phyloP scores from a whole-genome alignment of 83 land plant genomes.

The Thuja plicata region DNA sequence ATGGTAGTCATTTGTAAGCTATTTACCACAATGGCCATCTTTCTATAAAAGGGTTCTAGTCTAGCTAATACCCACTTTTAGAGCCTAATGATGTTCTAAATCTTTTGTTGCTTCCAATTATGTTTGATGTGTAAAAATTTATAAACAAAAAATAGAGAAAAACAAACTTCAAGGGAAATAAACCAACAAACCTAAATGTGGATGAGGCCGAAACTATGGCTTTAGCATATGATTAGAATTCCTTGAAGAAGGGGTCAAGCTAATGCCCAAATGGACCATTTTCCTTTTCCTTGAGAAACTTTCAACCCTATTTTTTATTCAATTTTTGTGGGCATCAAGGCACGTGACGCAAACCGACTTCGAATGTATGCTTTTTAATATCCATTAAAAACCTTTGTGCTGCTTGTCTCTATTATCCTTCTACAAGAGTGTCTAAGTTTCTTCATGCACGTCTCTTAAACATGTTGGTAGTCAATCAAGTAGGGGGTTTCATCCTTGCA shows the following conservation, averaged over 20 bases:
- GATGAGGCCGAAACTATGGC: neutral
- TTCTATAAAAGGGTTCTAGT: neutral
- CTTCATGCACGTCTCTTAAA: too few species aligned
- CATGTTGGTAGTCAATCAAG: too few species aligned
- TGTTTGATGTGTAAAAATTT: neutral
- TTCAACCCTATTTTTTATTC: neutral
- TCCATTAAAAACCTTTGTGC: too few species aligned
- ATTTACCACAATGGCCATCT: neutral
- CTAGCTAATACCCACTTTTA: neutral
- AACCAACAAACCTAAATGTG: conserved; percentile 1
- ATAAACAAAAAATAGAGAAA: neutral
- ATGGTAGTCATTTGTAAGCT: neutral
- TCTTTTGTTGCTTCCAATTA: neutral
- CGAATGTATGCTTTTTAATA: too few species aligned
- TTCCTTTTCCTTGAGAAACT: neutral
- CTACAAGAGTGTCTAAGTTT: too few species aligned
- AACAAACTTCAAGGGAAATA: neutral
- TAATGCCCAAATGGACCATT: neutral
- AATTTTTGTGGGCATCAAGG: neutral
- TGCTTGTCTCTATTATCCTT: too few species aligned
- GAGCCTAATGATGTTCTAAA: neutral
- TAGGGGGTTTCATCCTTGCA: too few species aligned
- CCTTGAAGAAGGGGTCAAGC: neutral
- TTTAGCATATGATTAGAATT: neutral
- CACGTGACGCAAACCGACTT: neutral